Conservation (phyloP, 176 grass and related monocot species). For the Olyra latifolia region DNA sequence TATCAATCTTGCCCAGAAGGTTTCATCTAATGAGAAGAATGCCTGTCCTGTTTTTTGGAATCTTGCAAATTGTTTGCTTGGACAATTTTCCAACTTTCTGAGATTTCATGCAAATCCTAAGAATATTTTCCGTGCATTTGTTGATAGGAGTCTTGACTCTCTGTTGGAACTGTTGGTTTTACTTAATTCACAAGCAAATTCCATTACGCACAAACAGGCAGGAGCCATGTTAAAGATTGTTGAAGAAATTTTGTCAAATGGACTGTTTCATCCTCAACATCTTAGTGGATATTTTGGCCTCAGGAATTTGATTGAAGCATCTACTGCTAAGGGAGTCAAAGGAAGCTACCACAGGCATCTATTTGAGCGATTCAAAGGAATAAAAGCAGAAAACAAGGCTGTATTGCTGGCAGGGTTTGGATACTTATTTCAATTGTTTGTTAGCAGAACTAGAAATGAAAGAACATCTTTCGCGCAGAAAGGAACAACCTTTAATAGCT, state of each 20-base stretch:
- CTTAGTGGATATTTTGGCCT: constrained; percentile 83
- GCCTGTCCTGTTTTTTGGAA: constrained; percentile 42
- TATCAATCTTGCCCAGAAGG: constrained; percentile 72
- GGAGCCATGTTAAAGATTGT: constrained; percentile 52
- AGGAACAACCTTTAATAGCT: neutral
- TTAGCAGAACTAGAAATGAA: constrained; percentile 54
- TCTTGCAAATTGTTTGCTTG: constrained; percentile 64
- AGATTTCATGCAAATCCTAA: constrained; percentile 84
- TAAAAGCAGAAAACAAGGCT: constrained; percentile 83
- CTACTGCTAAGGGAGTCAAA: constrained; percentile 57
- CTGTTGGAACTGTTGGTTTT: constrained; percentile 83
- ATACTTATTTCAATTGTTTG: constrained; percentile 80
- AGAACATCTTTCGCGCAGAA: constrained; percentile 36
- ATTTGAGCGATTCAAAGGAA: constrained; percentile 73
- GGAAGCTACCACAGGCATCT: constrained; percentile 92
- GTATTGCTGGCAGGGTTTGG: constrained; percentile 80
- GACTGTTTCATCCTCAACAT: constrained; percentile 81
- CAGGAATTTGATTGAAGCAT: constrained; percentile 51
- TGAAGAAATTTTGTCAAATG: constrained; percentile 86
- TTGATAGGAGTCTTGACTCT: constrained; percentile 70
- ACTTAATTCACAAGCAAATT: constrained; percentile 67
- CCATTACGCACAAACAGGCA: constrained; percentile 31
- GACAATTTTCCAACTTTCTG: constrained; percentile 76
- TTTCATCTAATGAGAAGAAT: constrained; percentile 45
- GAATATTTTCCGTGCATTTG: constrained; percentile 84